A percentile compares a stretch with the other conserved stretches of the same genome.
Evolutionary conservation across 192 early-diverging fungal species (phyloP).

Genomic region (Coemansia sp.): DNA sequence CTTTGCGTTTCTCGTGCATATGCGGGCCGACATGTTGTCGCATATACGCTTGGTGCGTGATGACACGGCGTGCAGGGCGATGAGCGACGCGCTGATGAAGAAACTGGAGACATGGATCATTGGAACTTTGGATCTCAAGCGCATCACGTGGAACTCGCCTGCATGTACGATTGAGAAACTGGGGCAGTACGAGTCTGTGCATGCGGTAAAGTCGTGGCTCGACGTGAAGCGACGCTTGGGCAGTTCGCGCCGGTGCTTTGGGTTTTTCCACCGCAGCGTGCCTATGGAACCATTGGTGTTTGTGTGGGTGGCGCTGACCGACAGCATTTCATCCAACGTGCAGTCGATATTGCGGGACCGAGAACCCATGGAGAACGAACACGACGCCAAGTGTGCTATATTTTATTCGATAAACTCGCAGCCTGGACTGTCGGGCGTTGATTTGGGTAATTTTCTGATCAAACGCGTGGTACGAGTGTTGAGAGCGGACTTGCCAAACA

Average conservation of each 20-base stretch:
- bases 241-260: slow-evolving; percentile 76
- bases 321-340: slow-evolving; percentile 64
- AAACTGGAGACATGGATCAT: slow-evolving; percentile 78
- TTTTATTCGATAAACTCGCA: slow-evolving; percentile 96
- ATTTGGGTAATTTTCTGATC: slow-evolving; percentile 88
- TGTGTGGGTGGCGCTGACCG: slow-evolving; percentile 80
- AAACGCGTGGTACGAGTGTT: slow-evolving; percentile 86
- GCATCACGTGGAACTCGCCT: slow-evolving; percentile 81
- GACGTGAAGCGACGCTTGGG: slow-evolving; percentile 79
- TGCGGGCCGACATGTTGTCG: slow-evolving; percentile 74
- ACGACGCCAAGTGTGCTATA: slow-evolving; percentile 66
- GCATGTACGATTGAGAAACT: slow-evolving; percentile 83
- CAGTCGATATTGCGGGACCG: slow-evolving; percentile 66
- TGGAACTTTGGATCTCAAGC: slow-evolving; percentile 72
- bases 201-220: slow-evolving; percentile 76
- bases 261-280: slow-evolving; percentile 77
- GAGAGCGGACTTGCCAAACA: slow-evolving; percentile 64
- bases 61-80: slow-evolving; percentile 54
- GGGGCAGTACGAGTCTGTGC: slow-evolving; percentile 83
- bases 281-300: slow-evolving; percentile 85
- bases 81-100: slow-evolving; percentile 66
- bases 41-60: slow-evolving; percentile 28
- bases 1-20: slow-evolving; percentile 74
- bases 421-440: slow-evolving; percentile 81
- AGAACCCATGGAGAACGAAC: slow-evolving; percentile 29